phyloP scores from a whole-genome alignment of 108 stramenopile genomes.

The Cyclotella baltica region DNA sequence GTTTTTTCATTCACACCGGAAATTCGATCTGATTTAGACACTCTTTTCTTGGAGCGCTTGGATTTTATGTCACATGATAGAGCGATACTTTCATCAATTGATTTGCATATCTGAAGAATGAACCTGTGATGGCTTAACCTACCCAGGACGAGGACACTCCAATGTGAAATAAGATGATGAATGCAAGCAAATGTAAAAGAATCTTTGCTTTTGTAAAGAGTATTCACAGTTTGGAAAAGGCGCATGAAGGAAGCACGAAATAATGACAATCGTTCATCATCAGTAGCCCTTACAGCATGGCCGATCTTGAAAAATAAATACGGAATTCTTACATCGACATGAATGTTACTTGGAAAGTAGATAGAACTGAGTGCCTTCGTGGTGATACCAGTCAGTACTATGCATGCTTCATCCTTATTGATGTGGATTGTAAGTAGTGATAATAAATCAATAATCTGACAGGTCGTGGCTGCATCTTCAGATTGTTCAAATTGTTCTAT shows the following conservation, averaged over 20 bases:
- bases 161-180: constrained; percentile 43
- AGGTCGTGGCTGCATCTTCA: constrained; percentile 35
- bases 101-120: constrained; percentile 16
- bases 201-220: constrained; percentile 32
- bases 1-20: constrained; percentile 36
- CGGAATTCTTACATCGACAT: constrained; percentile 27
- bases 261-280: constrained; percentile 8
- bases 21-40: constrained; percentile 6
- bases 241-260: constrained; percentile 25
- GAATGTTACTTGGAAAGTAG: constrained; percentile 27
- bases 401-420: constrained; percentile 12
- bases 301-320: constrained; percentile 33
- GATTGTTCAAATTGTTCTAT: constrained; percentile 18
- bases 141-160: constrained; percentile 37
- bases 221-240: constrained; percentile 27
- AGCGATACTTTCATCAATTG: constrained; percentile 17
- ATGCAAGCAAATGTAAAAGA: constrained; percentile 22
- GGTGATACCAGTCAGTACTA: constrained; percentile 16
- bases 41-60: background rate
- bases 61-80: constrained; percentile 11
- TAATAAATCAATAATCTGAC: constrained; percentile 41
- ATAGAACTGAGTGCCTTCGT: constrained; percentile 22
- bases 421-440: constrained; percentile 33
- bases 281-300: constrained; percentile 16
- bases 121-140: constrained; percentile 12